Conservation (phyloP, 2,329 filamentous ascomycete species). For the Tolypocladium amazonense region DNA sequence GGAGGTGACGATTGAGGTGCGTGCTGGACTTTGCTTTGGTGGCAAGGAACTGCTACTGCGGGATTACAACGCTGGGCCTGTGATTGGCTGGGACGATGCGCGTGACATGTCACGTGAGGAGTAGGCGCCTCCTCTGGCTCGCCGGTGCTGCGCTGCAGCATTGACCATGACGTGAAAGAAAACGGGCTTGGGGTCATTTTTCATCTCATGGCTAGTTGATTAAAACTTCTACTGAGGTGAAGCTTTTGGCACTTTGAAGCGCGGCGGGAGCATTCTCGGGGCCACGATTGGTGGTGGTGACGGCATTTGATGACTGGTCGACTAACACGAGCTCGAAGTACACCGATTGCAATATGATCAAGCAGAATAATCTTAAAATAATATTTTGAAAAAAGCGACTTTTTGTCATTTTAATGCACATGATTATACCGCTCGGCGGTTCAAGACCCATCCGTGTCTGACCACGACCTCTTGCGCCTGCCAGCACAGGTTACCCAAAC, state of each 20-base stretch:
- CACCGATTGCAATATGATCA: not conserved
- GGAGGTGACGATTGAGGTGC: not conserved
- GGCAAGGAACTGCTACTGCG: slow-evolving; percentile 13
- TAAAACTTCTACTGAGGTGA: not conserved
- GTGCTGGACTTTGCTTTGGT: not conserved
- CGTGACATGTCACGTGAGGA: slow-evolving; percentile 20
- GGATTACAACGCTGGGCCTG: slow-evolving; percentile 27
- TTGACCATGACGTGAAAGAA: not conserved
- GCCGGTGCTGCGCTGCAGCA: not conserved
- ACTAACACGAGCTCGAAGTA: not conserved
- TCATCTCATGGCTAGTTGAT: rapidly evolving
- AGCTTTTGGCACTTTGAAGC: not conserved
- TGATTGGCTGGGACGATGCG: slow-evolving; percentile 21
- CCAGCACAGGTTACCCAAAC: too few relatives aligned
- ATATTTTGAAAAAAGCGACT: not conserved
- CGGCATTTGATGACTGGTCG: not conserved
- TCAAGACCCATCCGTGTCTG: not conserved
- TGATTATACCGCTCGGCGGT: too few relatives aligned
- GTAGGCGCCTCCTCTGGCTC: rapidly evolving
- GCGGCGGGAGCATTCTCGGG: not conserved
- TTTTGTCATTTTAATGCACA: too few relatives aligned
- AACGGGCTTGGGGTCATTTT: too few relatives aligned
- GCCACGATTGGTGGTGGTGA: not conserved
- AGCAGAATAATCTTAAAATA: not conserved
- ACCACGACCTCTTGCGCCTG: not conserved